Conservation (phyloP, 371 early-diverging fungal species). For the Mucor racemosus region DNA sequence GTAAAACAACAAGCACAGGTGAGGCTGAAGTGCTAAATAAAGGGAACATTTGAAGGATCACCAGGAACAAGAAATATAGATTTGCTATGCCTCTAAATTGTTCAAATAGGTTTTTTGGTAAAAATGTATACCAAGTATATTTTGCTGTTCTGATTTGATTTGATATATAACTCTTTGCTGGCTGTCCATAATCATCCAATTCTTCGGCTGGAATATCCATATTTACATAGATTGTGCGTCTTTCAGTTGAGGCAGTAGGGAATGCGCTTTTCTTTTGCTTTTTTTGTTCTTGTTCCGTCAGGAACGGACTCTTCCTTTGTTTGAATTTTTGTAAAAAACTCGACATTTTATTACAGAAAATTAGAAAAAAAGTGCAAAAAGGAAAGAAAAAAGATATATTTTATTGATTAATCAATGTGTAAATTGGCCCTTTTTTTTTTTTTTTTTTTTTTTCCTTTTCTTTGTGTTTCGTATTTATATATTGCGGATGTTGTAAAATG, state of each 20-base stretch:
- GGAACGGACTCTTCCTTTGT: conserved; percentile 2
- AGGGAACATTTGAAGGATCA: conserved; percentile 86
- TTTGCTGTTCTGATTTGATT: conserved; percentile 86
- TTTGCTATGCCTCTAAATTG: conserved; percentile 95
- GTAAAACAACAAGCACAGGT: conserved; percentile 83
- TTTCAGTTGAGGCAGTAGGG: conserved; percentile 45
- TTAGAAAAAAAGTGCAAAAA: neutral
- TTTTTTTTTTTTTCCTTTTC: no score
- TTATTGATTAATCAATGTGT: neutral
- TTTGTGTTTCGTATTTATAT: conserved; percentile 12
- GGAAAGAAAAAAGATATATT: neutral
- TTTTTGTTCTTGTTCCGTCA: neutral
- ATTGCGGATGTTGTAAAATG: conserved; percentile 7
- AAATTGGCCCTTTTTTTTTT: conserved; percentile 1
- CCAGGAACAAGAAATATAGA: conserved; percentile 89
- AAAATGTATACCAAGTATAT: conserved; percentile 85
- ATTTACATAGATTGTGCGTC: conserved; percentile 53
- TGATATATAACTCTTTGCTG: conserved; percentile 35
- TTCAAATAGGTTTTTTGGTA: conserved; percentile 92
- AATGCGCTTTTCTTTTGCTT: conserved; percentile 35
- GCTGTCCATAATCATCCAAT: conserved; percentile 50
- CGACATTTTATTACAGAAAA: neutral
- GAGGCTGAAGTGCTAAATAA: conserved; percentile 68
- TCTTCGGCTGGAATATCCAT: conserved; percentile 45
- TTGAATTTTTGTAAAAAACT: neutral